Evolutionary conservation across 2,329 filamentous ascomycete species (phyloP).

Genomic region (Onygenales sp.): DNA sequence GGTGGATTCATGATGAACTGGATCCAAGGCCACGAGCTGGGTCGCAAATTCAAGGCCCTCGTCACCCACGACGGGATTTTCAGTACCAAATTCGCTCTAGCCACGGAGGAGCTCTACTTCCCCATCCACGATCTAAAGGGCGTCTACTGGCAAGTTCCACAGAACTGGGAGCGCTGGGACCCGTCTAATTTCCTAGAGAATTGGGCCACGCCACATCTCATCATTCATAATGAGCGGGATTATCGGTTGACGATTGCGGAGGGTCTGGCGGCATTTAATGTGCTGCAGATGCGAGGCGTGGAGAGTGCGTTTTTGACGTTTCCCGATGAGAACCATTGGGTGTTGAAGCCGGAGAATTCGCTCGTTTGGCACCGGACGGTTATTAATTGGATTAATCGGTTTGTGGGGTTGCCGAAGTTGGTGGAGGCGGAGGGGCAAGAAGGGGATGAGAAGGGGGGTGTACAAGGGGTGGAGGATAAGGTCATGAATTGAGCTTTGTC

Average conservation of each 20-base stretch:
- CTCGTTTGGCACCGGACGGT: slow-evolving; percentile 85
- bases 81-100: slow-evolving; percentile 34
- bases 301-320: slow-evolving; percentile 73
- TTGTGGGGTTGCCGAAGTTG: slow-evolving; percentile 39
- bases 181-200: slow-evolving; percentile 48
- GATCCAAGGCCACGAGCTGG: slow-evolving; percentile 46
- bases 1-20: slow-evolving; percentile 55
- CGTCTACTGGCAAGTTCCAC: slow-evolving; percentile 39
- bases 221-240: slow-evolving; percentile 85
- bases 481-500: not conserved
- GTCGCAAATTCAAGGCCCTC: slow-evolving; percentile 47
- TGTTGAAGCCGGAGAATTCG: slow-evolving; percentile 83
- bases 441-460: slow-evolving; percentile 24
- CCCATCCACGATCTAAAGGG: slow-evolving; percentile 44
- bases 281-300: slow-evolving; percentile 64
- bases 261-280: slow-evolving; percentile 76
- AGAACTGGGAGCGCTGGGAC: slow-evolving; percentile 49
- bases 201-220: slow-evolving; percentile 80
- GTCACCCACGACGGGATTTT: slow-evolving; percentile 46
- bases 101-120: slow-evolving; percentile 47
- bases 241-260: slow-evolving; percentile 81
- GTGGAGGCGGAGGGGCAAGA: slow-evolving; percentile 11
- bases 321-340: slow-evolving; percentile 73
- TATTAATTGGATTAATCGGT: slow-evolving; percentile 61
- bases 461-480: not conserved